Evolutionary conservation across 768 basidiomycete species (phyloP), one percentile per base, ranked within the genome.

Genomic region (Serendipita vermifera): DNA sequence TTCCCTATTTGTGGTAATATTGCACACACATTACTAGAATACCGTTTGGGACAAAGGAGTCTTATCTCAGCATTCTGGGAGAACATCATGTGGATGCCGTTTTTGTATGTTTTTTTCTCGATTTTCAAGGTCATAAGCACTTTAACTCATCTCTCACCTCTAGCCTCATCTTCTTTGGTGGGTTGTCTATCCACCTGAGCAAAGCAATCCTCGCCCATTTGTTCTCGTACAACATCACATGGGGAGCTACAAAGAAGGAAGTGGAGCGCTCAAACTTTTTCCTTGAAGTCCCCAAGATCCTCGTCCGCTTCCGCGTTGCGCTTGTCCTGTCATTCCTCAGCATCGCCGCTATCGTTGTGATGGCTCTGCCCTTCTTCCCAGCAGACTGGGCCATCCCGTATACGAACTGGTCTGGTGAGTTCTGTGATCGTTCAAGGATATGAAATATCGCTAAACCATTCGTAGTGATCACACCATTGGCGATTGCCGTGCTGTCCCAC

Each of bases 241-340:
- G 46, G 46, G 46, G 46, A 26, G 46, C 46, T 15, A 51, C 46
- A 51, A 51, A 51, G 46, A 51, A 51, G 77, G 85, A 87, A 68
- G 87, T 92, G 35, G 83, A 91, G 68, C 75, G 79, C 46, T 87
- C 85, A 3, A 92, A 91, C 66, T 91, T 94, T 73, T 91, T 86
- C 78, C 78, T 85, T 55, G 90, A 94, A 67, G 80, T 91, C 13
- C 91, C 91, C 1, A 78, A 79, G 57, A 90, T 93, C 65, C 71
- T 83, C 64, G 80, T 80, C 60, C 82, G 88, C 3, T 93, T 87
- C 71, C 81, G 84, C 75, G 63, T 79, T 43, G 76, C 78, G 39
- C 73, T 87, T 59, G 57, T 77, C 20, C 56, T 87, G n/a, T 81
- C 77, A 43, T 70, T 79, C 60, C 56, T 74, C 15, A 59, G 71